Evolutionary conservation across 352 stramenopile genomes (phyloP), one percentile per base, ranked within the genome.

Genomic region (Globisporangium sylvaticum): DNA sequence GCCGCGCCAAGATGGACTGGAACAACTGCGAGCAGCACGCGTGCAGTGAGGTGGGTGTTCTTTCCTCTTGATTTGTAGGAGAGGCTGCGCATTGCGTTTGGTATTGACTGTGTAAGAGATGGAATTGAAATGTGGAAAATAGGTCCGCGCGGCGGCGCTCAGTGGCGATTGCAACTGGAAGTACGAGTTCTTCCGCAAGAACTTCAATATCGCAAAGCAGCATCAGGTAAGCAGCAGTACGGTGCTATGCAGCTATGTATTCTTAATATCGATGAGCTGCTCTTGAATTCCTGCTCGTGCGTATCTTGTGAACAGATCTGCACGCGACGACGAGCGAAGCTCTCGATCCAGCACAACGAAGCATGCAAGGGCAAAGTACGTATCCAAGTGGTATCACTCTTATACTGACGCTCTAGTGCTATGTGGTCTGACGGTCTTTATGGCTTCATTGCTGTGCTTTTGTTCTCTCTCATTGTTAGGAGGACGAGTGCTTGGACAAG

Each of bases 21-120:
- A 87, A 83, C 67, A 97, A 96, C 77, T 97, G 89, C 77, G 87
- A 96, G 68, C 90, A 98, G 67, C 83, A 96, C 69, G 92, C 93
- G 22, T 98, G 94, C 75, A 97, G 88, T 58, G 94, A 98, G 76
- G 88, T n/a, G n/a, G n/a, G n/a, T n/a, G n/a, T n/a, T n/a, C n/a
- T n/a, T n/a, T n/a, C n/a, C n/a, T n/a, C n/a, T n/a, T n/a, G n/a
- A n/a, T n/a, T n/a, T n/a, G n/a, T n/a, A n/a, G n/a, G n/a, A n/a
- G n/a, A n/a, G n/a, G n/a, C n/a, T n/a, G n/a, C n/a, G n/a, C n/a
- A n/a, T n/a, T n/a, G n/a, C n/a, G n/a, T n/a, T n/a, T n/a, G n/a
- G n/a, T n/a, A n/a, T n/a, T n/a, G n/a, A n/a, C n/a, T n/a, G n/a
- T n/a, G n/a, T n/a, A n/a, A n/a, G n/a, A n/a, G n/a, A n/a, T n/a